A percentile compares a stretch with the other conserved stretches of the same genome.
Conservation (phyloP, 2,329 filamentous ascomycete species). For the Alternaria triticina region DNA sequence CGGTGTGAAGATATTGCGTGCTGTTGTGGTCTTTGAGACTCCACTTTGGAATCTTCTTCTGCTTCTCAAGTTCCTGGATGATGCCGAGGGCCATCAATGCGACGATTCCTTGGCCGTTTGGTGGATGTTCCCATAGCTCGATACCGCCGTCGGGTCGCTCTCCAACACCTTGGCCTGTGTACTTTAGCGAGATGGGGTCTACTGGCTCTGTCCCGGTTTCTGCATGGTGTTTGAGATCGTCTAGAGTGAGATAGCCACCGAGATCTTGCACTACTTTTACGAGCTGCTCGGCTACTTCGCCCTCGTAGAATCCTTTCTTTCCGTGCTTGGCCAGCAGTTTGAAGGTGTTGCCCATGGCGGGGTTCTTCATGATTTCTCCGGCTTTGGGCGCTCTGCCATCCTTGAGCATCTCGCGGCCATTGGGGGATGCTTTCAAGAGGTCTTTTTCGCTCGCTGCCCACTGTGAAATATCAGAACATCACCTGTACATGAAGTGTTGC, state of each 20-base stretch:
- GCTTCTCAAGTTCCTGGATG: slow-evolving; percentile 80
- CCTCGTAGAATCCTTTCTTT: slow-evolving; percentile 90
- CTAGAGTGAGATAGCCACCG: slow-evolving; percentile 78
- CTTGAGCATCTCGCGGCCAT: slow-evolving; percentile 87
- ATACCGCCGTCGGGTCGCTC: slow-evolving; percentile 64
- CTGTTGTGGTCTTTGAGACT: slow-evolving; percentile 77
- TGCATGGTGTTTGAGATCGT: slow-evolving; percentile 80
- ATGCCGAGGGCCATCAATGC: slow-evolving; percentile 94
- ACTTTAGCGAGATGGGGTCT: slow-evolving; percentile 82
- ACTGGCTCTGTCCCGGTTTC: slow-evolving; percentile 77
- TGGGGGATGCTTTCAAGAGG: slow-evolving; percentile 79
- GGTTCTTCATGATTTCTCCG: slow-evolving; percentile 90
- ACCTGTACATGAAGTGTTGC: background rate
- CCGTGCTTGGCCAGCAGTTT: slow-evolving; percentile 77
- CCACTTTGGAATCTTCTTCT: slow-evolving; percentile 76
- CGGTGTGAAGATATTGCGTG: slow-evolving; percentile 73
- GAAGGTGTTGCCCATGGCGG: slow-evolving; percentile 81
- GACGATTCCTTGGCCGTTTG: slow-evolving; percentile 94
- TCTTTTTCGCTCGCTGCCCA: slow-evolving; percentile 71
- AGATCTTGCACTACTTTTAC: slow-evolving; percentile 77
- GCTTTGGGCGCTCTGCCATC: slow-evolving; percentile 74
- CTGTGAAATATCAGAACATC: slow-evolving; percentile 52
- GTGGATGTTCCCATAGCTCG: slow-evolving; percentile 94
- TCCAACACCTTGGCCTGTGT: slow-evolving; percentile 68
- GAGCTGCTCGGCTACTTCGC: slow-evolving; percentile 79